These are phyloP conservation scores for Wallacemonas rigidus DNA, from an alignment of 208 protist species.

Conservation along the genomic window DNA sequence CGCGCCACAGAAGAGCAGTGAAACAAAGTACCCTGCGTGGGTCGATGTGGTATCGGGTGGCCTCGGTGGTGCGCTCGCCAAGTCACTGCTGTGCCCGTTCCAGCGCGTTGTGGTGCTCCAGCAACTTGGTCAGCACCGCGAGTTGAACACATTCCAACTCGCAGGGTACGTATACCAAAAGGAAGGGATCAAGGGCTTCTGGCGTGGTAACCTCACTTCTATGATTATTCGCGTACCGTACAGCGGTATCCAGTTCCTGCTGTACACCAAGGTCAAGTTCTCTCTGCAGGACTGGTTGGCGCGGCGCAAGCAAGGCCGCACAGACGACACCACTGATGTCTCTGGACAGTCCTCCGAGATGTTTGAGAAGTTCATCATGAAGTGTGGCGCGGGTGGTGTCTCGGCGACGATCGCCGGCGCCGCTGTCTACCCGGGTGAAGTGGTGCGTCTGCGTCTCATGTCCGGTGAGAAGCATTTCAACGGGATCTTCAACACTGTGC, in stretches of 20 bases:
- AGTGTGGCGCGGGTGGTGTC: constrained; percentile 85
- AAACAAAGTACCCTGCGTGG: constrained; percentile 77
- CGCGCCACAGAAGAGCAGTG: constrained; percentile 28
- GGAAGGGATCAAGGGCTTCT: constrained; percentile 81
- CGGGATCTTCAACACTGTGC: constrained; percentile 60
- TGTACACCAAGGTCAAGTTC: constrained; percentile 85
- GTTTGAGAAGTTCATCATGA: constrained; percentile 82
- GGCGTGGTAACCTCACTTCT: constrained; percentile 87
- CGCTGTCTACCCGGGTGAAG: constrained; percentile 85
- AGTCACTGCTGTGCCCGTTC: constrained; percentile 82
- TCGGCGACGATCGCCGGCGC: constrained; percentile 79
- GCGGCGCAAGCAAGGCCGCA: not conserved
- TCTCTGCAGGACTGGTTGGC: constrained; percentile 67
- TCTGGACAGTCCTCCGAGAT: constrained; percentile 22
- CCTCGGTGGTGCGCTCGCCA: constrained; percentile 70
- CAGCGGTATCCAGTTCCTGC: constrained; percentile 86
- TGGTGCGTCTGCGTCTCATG: constrained; percentile 91
- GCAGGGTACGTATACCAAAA: constrained; percentile 47
- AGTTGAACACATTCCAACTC: constrained; percentile 46
- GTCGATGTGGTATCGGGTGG: constrained; percentile 84
- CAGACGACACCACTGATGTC: not conserved
- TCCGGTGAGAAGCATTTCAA: constrained; percentile 71
- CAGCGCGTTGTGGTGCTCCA: constrained; percentile 87
- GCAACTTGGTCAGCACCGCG: constrained; percentile 75
- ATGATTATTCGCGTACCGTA: constrained; percentile 90